Conservation (phyloP, 768 basidiomycete genomes). For the Russula dissimulans region DNA sequence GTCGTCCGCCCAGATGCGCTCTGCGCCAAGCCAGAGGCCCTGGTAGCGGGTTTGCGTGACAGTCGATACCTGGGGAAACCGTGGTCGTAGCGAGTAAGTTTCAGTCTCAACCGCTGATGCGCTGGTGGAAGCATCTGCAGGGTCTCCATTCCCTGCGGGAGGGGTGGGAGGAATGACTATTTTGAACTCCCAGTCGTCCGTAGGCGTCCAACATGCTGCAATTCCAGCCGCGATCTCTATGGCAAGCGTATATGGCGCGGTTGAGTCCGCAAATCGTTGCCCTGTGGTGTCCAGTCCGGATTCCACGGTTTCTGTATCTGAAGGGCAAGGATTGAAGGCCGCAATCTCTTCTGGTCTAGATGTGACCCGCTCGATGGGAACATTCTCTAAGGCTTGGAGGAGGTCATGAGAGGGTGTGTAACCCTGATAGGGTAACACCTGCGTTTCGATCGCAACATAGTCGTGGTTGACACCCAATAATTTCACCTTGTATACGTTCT, state of each 20-base stretch:
- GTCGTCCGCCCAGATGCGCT: conserved; percentile 82
- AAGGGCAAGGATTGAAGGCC: conserved; percentile 45
- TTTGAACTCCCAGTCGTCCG: conserved; percentile 63
- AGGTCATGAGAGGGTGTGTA: conserved; percentile 46
- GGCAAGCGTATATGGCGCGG: conserved; percentile 58
- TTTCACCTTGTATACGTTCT: conserved; percentile 56
- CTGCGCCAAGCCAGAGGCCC: conserved; percentile 85
- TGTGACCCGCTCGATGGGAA: conserved; percentile 20
- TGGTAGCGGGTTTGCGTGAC: conserved; percentile 54
- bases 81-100: background rate
- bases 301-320: conserved; percentile 3
- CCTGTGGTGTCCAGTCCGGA: conserved; percentile 12
- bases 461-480: conserved; percentile 49
- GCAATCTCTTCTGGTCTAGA: conserved; percentile 28
- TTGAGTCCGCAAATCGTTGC: conserved; percentile 39
- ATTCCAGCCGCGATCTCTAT: conserved; percentile 60
- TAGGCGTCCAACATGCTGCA: conserved; percentile 58
- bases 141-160: background rate
- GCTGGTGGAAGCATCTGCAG: background rate
- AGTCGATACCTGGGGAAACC: background rate
- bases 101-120: background rate
- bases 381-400: conserved; percentile 34
- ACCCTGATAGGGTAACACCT: conserved; percentile 69
- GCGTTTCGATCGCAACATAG: conserved; percentile 41
- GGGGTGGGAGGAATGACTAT: conserved; percentile 31